Base-by-base conservation (phyloP, 1,284 basidiomycete genomes). In the Cystobasidium sp. region DNA sequence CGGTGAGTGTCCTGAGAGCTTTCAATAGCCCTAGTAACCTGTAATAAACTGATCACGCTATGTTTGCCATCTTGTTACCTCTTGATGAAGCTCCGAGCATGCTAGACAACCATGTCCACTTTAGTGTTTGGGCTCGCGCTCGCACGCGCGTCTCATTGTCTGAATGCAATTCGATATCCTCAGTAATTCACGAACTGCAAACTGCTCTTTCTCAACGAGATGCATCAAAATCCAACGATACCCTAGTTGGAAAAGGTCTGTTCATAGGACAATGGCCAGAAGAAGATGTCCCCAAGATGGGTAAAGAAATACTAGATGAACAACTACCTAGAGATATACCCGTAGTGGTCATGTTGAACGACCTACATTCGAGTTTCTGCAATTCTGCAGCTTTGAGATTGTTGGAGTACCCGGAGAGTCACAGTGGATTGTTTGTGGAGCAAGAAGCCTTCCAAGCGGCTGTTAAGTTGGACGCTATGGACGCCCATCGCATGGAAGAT, bases 331-430 rank as follows among this genome's bases (percentile, higher is more conserved):
- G 65, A 12, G 63, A 73, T 6, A 46, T 79, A 46, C 80, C 81
- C 18, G 77, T 82, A 12, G 76, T 77, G 16, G 68, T 81, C 68
- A 77, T 81, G 14, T 77, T 74, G 66, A 80, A 79, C 51, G 81
- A 81, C 3, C 79, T 81, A 61, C 81, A 82, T 75, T 80, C 80
- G 41, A 70, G 79, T 16, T 78, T 77, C 55, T 69, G 68, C 70
- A 82, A 82, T 74, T 77, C 80, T 10, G 37, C 69, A 5, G 81
- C 77, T 9, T 71, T 82, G 9, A 43, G 62, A 59, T 70, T 43
- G 14, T 61, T 77, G 14, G 24, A 77, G 59, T 75, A 78, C n/a
- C 66, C 80, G 1, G 72, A 71, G 18, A 67, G 70, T 0, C 73
- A 76, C 37, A 39, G 69, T 24, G 78, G 82, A 1, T 66, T 78